Evolutionary conservation across 106 monocot species (phyloP), one percentile per base, ranked within the genome.

Genomic region (Dactylorhiza incarnata): DNA sequence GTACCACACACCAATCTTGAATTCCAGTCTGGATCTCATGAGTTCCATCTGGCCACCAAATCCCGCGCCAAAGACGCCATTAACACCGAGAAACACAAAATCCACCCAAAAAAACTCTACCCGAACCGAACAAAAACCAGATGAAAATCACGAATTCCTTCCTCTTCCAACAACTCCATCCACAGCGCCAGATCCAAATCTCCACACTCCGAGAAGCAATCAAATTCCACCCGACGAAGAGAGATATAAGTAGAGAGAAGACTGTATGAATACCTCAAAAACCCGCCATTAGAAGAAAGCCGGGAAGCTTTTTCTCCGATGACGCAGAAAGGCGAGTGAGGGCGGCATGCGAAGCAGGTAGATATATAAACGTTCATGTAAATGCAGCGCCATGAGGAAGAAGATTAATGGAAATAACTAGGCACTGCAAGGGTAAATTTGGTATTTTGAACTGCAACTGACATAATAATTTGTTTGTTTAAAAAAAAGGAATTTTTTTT

Each of bases 251-350:
- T 7, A 5, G 70, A 19, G 5, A 45, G 17, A 6, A 46, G 16
- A 49, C 48, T 0, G 72, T 72, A 48, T 17, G 45, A 49, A 44
- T 49, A 72, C 72, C 72, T 72, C 72, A 72, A 43, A 72, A 48
- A 9, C 20, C 72, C 72, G 49, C 48, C 72, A 72, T 72, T 72
- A 1, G 8, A 72, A 48, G 72, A 72, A 72, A 72, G 72, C 48
- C 22, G 3, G 22, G n/a, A 72, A 72, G n/a, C 47, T 49, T 47
- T 49, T 49, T 10, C 48, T 49, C 24, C 6, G 69, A 8, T 12
- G 13, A 16, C 16, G 69, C 45, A 45, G 26, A 69, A n/a, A 69
- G 69, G 4, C 26, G 69, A 45, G 23, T 8, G 51, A 44, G n/a
- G 17, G 69, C 45, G 17, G 69, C 69, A 37, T 45, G 45, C 11